phyloP scores from a whole-genome alignment of 164 flowering plant genomes.

The Amborella trichopoda region DNA sequence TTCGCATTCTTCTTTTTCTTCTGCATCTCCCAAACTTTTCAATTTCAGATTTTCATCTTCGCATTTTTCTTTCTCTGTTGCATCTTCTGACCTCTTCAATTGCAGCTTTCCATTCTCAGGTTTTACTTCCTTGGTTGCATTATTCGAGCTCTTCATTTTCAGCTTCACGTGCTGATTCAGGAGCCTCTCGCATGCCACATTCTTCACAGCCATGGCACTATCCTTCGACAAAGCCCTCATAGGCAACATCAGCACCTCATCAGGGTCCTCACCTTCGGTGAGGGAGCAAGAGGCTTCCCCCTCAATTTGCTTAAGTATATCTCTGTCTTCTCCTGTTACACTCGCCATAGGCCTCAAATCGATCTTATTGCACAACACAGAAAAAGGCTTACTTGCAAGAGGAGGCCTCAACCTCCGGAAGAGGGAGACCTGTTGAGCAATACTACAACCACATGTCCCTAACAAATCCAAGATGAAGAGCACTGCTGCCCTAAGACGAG shows the following conservation, averaged over 20 bases:
- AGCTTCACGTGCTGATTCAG: constrained; percentile 71
- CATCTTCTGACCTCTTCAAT: too few relatives aligned
- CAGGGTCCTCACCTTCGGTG: constrained; percentile 58
- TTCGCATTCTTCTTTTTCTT: too few relatives aligned
- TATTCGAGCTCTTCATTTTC: constrained; percentile 89
- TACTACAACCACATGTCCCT: constrained; percentile 81
- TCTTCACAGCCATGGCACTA: constrained; percentile 70
- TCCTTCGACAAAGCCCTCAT: constrained; percentile 90
- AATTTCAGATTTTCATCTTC: too few relatives aligned
- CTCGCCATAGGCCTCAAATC: constrained; percentile 80
- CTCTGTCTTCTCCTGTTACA: constrained; percentile 64
- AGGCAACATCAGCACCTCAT: constrained; percentile 48
- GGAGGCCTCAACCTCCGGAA: constrained; percentile 87
- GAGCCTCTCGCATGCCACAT: constrained; percentile 81
- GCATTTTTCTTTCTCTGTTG: too few relatives aligned
- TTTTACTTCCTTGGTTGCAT: too few relatives aligned
- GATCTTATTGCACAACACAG: constrained; percentile 83
- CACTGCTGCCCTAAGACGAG: constrained; percentile 87
- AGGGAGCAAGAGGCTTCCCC: constrained; percentile 72
- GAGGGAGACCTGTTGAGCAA: constrained; percentile 82
- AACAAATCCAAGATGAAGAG: constrained; percentile 80
- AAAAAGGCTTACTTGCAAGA: constrained; percentile 75
- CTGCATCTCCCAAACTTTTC: too few relatives aligned
- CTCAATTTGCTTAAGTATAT: constrained; percentile 68
- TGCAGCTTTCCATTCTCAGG: too few relatives aligned